A percentile compares a stretch with the other conserved stretches of the same genome.
These are phyloP conservation scores for Glaciozyma martinii DNA, from an alignment of 768 basidiomycete genomes.

Conservation along the genomic window DNA sequence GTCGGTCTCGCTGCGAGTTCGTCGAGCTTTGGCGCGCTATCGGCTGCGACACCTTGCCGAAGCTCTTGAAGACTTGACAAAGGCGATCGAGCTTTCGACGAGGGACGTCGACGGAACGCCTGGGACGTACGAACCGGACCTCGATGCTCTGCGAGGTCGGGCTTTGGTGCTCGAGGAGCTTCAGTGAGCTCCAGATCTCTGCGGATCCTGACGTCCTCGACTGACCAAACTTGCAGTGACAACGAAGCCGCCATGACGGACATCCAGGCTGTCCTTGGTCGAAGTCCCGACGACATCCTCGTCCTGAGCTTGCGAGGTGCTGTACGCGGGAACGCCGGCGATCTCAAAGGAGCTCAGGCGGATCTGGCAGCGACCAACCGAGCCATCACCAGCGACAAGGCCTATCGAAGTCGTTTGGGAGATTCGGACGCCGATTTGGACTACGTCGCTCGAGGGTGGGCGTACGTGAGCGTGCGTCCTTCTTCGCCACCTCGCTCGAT, in stretches of 20 bases:
- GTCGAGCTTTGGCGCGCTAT: conserved; percentile 13
- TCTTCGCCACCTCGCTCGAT: background rate
- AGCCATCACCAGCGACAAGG: conserved; percentile 7
- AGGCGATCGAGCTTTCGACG: conserved; percentile 10
- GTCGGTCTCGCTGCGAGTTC: conserved; percentile 17
- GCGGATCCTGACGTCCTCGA: no score
- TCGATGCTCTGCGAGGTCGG: conserved; percentile 25
- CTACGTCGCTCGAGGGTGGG: conserved; percentile 8
- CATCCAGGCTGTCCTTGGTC: conserved; percentile 3
- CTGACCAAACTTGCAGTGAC: background rate
- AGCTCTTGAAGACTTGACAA: conserved; percentile 11
- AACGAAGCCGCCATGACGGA: background rate
- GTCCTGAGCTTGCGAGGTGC: conserved; percentile 15
- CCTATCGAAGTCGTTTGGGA: conserved; percentile 18
- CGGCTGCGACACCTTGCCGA: conserved; percentile 9
- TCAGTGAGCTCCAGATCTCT: conserved; percentile 7
- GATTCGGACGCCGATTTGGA: conserved; percentile 26
- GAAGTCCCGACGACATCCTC: conserved; percentile 19
- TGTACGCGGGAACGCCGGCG: conserved; percentile 2
- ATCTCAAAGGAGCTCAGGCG: conserved; percentile 6
- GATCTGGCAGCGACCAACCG: conserved; percentile 18
- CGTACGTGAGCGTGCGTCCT: background rate
- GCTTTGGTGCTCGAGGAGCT: conserved; percentile 20
- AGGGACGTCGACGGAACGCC: background rate
- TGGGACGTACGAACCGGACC: conserved; percentile 4